Base-by-base conservation (phyloP, 495 filamentous ascomycete genomes). In the Annulohypoxylon nitens region DNA sequence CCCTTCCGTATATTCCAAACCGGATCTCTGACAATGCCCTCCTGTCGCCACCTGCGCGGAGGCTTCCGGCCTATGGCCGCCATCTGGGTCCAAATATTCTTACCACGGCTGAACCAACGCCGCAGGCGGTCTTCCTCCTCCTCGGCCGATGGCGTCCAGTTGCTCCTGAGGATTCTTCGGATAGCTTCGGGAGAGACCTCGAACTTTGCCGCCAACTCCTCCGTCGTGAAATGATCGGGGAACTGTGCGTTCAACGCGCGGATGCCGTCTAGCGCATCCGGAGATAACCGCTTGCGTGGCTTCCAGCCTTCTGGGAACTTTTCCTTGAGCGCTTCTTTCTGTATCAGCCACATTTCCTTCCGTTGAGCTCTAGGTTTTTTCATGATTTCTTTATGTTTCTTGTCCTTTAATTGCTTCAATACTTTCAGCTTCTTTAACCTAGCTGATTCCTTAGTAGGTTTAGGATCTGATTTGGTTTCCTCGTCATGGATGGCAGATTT, bases 221-320 rank as follows among this genome's bases (percentile, higher is more conserved):
- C 76, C 1, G 93, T 97, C 18, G 92, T 90, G 83, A 93, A 97
- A 57, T 83, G 80, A 1, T 92, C 86, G 0, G 96, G 94, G 51
- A 92, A 89, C 70, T 93, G 88, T 2, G 85, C 80, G 77, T 97
- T 88, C 23, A 99, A 84, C 33, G 90, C 88, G 18, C 93, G 90
- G 65, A 98, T 97, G 30, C 93, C 94, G 14, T 94, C 91, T 10
- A 97, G 77, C 10, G 95, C 93, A 79, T 97, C 95, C 0, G 95
- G 96, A 0, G 96, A 98, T 1, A 99, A 88, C 64, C 89, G 90
- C 81, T 97, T 98, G 26, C 85, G 84, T 23, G 96, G 94, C 45
- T 85, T 83, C 94, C 95, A 99, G 6, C 90, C 89, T 6, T 86
- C 81, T 1, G 88, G 86, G 73, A 98, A 97, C 76, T 98, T 97